Evolutionary conservation across 2,329 filamentous ascomycete genomes (phyloP).

Genomic region (Didymella glomerata): DNA sequence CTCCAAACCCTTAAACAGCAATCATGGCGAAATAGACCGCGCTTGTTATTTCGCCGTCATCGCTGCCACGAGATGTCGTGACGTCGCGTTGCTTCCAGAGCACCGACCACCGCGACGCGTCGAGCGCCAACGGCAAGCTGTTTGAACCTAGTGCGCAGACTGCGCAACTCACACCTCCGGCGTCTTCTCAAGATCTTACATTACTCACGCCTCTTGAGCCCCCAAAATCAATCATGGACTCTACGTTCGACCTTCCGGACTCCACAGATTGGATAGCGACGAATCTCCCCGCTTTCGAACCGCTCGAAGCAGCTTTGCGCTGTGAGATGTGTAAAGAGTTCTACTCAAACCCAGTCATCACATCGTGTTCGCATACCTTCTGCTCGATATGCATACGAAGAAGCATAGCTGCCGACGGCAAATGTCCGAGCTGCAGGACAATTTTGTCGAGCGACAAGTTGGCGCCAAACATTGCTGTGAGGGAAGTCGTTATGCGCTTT

Average conservation of each 20-base stretch:
- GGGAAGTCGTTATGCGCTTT: slow-evolving; percentile 86
- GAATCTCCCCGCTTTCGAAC: slow-evolving; percentile 69
- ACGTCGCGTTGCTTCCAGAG: slow-evolving; percentile 7
- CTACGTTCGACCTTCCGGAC: slow-evolving; percentile 66
- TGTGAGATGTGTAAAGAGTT: slow-evolving; percentile 99
- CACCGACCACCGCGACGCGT: slow-evolving; percentile 22
- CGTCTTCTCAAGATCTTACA: slow-evolving; percentile 15
- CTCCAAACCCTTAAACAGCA: neutral
- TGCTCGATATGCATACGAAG: slow-evolving; percentile 95
- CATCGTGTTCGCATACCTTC: slow-evolving; percentile 93
- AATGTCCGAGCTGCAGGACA: slow-evolving; percentile 84
- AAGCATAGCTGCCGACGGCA: slow-evolving; percentile 81
- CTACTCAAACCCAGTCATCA: slow-evolving; percentile 92
- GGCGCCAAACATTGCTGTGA: slow-evolving; percentile 82
- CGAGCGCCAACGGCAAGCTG: slow-evolving; percentile 26
- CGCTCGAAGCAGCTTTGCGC: slow-evolving; percentile 84
- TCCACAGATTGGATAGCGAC: slow-evolving; percentile 87
- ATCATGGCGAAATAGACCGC: neutral
- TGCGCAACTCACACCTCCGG: slow-evolving; percentile 20
- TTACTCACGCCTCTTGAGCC: slow-evolving; percentile 3
- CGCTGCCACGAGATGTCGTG: slow-evolving; percentile 7
- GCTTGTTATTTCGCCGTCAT: neutral
- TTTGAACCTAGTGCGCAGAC: slow-evolving; percentile 11
- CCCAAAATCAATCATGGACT: slow-evolving; percentile 37
- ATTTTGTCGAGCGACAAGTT: slow-evolving; percentile 84